phyloP scores from a whole-genome alignment of 2,329 filamentous ascomycete species.

The Ophiocordyceps australis region DNA sequence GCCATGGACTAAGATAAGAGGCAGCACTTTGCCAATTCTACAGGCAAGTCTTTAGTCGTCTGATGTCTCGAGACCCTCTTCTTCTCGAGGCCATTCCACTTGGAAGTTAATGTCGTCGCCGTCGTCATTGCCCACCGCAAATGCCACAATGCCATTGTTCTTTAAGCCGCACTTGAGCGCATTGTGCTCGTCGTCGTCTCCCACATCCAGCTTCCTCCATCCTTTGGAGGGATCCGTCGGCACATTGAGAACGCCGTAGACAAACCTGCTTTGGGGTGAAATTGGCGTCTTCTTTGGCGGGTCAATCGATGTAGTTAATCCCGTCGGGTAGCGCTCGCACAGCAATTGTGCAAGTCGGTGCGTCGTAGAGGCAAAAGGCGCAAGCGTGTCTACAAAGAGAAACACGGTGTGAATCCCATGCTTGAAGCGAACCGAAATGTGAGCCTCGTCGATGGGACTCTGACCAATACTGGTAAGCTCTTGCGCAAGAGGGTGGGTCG shows the following conservation, averaged over 20 bases:
- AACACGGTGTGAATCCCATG: slow-evolving; percentile 54
- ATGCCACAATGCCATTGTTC: slow-evolving; percentile 29
- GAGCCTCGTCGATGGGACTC: slow-evolving; percentile 21
- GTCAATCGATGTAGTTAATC: slow-evolving; percentile 21
- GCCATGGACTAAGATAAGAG: no score
- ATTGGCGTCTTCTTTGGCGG: slow-evolving; percentile 17
- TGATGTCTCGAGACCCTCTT: slow-evolving; percentile 15
- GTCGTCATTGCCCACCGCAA: slow-evolving; percentile 17
- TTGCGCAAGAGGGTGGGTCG: slow-evolving; percentile 1
- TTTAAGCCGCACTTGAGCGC: slow-evolving; percentile 22
- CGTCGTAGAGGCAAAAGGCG: slow-evolving; percentile 37
- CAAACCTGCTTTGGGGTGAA: slow-evolving; percentile 21
- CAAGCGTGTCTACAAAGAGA: slow-evolving; percentile 41
- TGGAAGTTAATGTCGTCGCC: slow-evolving; percentile 22
- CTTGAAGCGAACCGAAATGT: slow-evolving; percentile 53
- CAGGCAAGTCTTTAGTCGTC: no score
- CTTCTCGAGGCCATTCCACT: slow-evolving; percentile 26
- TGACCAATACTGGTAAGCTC: slow-evolving; percentile 1
- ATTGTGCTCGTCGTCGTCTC: slow-evolving; percentile 15
- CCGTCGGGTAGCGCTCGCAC: slow-evolving; percentile 34
- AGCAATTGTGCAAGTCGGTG: slow-evolving; percentile 39
- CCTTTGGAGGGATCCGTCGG: slow-evolving; percentile 25
- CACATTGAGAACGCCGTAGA: slow-evolving; percentile 25
- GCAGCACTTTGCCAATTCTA: no score
- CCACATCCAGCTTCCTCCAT: slow-evolving; percentile 27